Evolutionary conservation across 768 basidiomycete genomes (phyloP), one percentile per base, ranked within the genome.

Genomic region (Tylopilus cervinicoccineus): DNA sequence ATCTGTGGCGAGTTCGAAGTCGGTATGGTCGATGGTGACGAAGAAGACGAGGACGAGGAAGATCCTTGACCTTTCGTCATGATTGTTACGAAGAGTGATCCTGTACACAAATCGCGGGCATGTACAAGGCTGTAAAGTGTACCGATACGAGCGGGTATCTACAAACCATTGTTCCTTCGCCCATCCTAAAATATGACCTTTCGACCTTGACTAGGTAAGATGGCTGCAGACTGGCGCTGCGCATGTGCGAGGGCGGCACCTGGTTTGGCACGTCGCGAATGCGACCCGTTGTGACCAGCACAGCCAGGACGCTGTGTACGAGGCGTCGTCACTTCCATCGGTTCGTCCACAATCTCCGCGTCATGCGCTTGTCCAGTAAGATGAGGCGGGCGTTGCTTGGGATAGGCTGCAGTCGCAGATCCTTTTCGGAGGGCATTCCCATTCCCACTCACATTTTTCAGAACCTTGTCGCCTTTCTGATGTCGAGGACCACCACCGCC

Each of bases 1-100:
- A 71, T 97, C 11, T 90, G 84, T 53, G 86, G 84, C 4, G 95
- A 98, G 70, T 97, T 87, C 65, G 91, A 93, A 61, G 84, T 96
- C 10, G 93, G 90, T 3, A 81, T 86, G 73, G 64, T 91, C 20
- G 79, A 86, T 1, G 78, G 79, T 9, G 80, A 74, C 1, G 78
- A 76, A 2, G 64, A 24, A 6, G 54, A 55, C 6, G 43, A 36
- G 2, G 43, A 45, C 6, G 43, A 64, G n/a, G 53, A 56, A 24
- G 47, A 43, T 31, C 34, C 40, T 46, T 55, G 49, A 52, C n/a
- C 26, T 38, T 9, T 32, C 19, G 3, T 36, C 32, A 32, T 13
- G 27, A 34, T 4, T 23, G n/a, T 27, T 11, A 36, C 5, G 9
- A 31, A 45, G 43, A 20, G n/a, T 6, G 17, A n/a, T 31, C n/a